Percentiles rank a stretch among this genome's conserved stretches.
Conservation (phyloP, 164 flowering plant genomes). For the Aristolochia californica region DNA sequence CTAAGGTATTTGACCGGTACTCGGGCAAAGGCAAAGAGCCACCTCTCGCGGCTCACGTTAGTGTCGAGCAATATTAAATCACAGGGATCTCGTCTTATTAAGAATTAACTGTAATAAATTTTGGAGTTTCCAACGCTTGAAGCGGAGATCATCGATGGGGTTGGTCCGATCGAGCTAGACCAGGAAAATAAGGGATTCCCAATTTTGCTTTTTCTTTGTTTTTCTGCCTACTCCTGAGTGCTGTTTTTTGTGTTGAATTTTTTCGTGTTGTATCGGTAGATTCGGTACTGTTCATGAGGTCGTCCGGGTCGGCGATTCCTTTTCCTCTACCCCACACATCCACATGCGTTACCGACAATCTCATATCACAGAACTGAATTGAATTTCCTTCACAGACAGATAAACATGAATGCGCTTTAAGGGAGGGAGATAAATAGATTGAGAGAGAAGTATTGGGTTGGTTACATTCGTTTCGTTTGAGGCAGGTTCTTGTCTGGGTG, state of each 20-base stretch:
- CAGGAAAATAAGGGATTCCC: not conserved
- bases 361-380: not conserved
- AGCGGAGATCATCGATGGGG: too few species aligned
- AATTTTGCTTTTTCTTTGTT: not conserved
- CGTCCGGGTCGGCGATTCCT: not conserved
- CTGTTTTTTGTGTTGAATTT: not conserved
- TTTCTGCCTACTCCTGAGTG: too few species aligned
- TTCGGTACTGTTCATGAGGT: slow-evolving; percentile 1
- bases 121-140: too few species aligned
- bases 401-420: not conserved
- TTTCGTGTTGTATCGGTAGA: not conserved
- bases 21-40: too few species aligned
- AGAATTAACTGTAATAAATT: too few species aligned
- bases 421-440: not conserved
- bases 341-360: slow-evolving; percentile 7
- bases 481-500: not conserved
- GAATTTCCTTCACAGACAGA: not conserved
- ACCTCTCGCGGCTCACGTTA: too few species aligned
- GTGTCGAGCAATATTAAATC: too few species aligned
- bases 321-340: slow-evolving; percentile 1
- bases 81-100: too few species aligned
- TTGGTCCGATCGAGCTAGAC: too few species aligned
- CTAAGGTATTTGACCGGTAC: too few species aligned
- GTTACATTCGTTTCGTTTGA: not conserved
- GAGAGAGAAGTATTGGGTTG: not conserved